These are phyloP conservation scores for Hyphodiscus sp. DNA, from an alignment of 2,329 filamentous ascomycete species.

Conservation along the genomic window DNA sequence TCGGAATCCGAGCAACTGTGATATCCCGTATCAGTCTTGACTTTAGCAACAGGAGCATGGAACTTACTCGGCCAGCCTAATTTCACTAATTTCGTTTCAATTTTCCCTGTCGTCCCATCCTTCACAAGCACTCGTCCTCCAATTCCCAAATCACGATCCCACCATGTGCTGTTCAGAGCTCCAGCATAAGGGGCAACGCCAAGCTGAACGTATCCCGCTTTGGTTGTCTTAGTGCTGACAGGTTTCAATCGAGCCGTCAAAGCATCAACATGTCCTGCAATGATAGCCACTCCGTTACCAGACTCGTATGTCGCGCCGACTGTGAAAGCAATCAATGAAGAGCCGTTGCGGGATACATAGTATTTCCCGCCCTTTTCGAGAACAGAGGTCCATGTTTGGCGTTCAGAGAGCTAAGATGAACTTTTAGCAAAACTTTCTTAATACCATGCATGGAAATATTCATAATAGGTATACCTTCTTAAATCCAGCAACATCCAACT, in stretches of 20 bases:
- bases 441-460: no score
- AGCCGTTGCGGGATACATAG: constrained; percentile 79
- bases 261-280: constrained; percentile 90
- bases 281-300: constrained; percentile 80
- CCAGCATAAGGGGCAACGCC: constrained; percentile 92
- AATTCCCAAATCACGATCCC: constrained; percentile 89
- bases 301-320: constrained; percentile 74
- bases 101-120: constrained; percentile 66
- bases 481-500: constrained; percentile 68
- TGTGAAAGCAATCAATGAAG: constrained; percentile 76
- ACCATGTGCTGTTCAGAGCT: constrained; percentile 84
- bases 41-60: neutral
- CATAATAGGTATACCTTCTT: constrained; percentile 45
- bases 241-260: constrained; percentile 89
- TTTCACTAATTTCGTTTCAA: constrained; percentile 76
- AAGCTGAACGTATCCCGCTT: constrained; percentile 80
- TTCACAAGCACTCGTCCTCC: constrained; percentile 84
- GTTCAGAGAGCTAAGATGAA: constrained; percentile 53
- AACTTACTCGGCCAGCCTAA: constrained; percentile 74
- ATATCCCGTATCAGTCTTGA: constrained; percentile 10
- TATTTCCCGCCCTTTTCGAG: constrained; percentile 81
- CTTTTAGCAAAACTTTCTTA: no score
- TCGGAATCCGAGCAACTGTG: constrained; percentile 75
- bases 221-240: constrained; percentile 74
- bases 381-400: constrained; percentile 68